phyloP scores from a whole-genome alignment of 495 filamentous ascomycete species.

The Acidiella bohemica region DNA sequence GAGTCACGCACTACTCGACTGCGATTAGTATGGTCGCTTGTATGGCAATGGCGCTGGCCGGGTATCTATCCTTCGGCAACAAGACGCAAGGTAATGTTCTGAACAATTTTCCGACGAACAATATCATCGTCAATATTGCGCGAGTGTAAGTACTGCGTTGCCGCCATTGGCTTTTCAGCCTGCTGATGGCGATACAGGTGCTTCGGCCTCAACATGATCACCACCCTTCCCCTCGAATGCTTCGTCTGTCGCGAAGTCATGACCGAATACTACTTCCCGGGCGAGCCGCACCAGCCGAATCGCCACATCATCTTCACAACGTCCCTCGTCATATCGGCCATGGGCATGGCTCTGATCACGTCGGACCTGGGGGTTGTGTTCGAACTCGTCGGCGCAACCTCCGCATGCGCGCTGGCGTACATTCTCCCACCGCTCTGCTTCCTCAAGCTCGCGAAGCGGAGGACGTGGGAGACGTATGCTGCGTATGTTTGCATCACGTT shows the following conservation, averaged over 20 bases:
- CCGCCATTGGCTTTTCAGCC: neutral
- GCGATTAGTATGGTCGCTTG: conserved; percentile 79
- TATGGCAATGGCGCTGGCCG: conserved; percentile 71
- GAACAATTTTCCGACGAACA: conserved; percentile 88
- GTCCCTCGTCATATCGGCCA: conserved; percentile 61
- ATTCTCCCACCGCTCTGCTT: conserved; percentile 92
- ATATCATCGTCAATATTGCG: conserved; percentile 85
- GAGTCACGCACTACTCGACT: conserved; percentile 85
- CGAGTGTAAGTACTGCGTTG: conserved; percentile 44
- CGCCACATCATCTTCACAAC: conserved; percentile 79
- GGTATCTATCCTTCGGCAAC: conserved; percentile 86
- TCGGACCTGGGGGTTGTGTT: conserved; percentile 91
- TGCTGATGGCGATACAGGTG: conserved; percentile 34
- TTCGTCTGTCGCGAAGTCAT: conserved; percentile 97
- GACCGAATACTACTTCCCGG: conserved; percentile 80
- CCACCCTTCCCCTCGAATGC: conserved; percentile 85
- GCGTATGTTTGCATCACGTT: conserved; percentile 59
- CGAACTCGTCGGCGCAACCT: conserved; percentile 89
- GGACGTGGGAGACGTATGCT: conserved; percentile 45
- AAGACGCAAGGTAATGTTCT: conserved; percentile 87
- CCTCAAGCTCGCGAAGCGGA: conserved; percentile 68
- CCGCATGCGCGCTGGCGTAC: conserved; percentile 84
- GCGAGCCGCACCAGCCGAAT: conserved; percentile 65
- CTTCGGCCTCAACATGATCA: conserved; percentile 97
- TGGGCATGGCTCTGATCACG: conserved; percentile 63